Percentiles rank a stretch among this genome's conserved stretches.
Conservation (phyloP, 108 stramenopile genomes). For the Cyclotella atomus region DNA sequence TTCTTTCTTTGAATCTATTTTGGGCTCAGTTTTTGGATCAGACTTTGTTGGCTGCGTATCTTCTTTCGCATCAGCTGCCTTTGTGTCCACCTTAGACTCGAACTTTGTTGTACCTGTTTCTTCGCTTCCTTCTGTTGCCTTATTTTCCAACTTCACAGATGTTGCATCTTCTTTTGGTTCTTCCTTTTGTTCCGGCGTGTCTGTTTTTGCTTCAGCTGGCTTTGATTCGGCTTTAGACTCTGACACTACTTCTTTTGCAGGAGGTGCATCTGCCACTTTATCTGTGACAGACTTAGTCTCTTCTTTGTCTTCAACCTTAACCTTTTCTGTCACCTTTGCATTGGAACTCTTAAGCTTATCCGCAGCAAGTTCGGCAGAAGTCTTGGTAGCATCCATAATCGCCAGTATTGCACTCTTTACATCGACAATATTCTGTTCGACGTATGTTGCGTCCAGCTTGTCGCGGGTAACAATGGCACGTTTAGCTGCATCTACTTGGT, state of each 20-base stretch:
- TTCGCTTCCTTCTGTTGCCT: background rate
- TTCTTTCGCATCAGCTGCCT: background rate
- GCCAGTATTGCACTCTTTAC: conserved; percentile 4
- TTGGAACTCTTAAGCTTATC: background rate
- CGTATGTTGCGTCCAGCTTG: background rate
- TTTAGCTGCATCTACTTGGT: conserved; percentile 1
- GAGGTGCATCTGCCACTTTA: background rate
- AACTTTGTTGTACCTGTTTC: background rate
- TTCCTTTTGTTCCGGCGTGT: background rate
- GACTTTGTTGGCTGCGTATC: background rate
- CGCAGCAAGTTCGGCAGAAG: background rate
- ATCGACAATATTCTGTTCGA: conserved; percentile 8
- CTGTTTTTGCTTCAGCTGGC: background rate
- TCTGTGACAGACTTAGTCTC: background rate
- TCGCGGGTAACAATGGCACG: background rate
- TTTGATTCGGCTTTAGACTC: background rate
- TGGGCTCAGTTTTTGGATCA: background rate
- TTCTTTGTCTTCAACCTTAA: background rate
- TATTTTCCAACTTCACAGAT: background rate
- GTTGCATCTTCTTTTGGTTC: background rate
- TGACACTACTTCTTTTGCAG: background rate
- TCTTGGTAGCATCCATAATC: conserved; percentile 2
- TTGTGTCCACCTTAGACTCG: background rate
- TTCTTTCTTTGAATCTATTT: background rate
- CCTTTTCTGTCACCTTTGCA: background rate